Evolutionary conservation across 106 monocot species (phyloP), one percentile per base, ranked within the genome.

Genomic region (Posidonia australis): DNA sequence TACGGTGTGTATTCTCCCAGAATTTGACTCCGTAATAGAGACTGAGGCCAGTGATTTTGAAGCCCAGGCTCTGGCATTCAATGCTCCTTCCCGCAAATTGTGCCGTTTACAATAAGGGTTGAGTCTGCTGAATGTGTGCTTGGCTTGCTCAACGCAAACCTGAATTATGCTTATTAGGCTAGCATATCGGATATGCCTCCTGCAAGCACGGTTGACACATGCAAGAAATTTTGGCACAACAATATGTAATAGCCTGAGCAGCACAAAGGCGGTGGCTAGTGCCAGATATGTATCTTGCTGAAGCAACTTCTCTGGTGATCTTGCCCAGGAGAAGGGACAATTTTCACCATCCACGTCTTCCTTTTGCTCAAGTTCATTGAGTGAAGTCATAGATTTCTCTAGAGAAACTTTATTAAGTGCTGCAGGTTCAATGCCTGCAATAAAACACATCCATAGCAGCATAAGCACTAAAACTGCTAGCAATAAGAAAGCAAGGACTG

Each of bases 281-380:
- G 67, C 66, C 18, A 74, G 43, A 36, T 65, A 74, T 25, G 66
- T 67, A 47, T 74, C 74, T 41, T 74, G 66, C 46, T 65, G 66
- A 14, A 74, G 70, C 58, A 93, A 58, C 25, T 81, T 93, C 73
- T 93, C 93, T 6, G 93, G 89, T 10, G 93, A 93, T 25, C 77
- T 82, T n/a, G 89, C 93, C 89, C 85, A 93, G 30, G 86, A 81
- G 75, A 93, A 89, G 7, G 88, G 89, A 49, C 88, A 89, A 25
- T 77, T 83, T 36, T 93, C 89, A 22, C 58, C 79, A 28, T 81
- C 74, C 25, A 57, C 20, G 7, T 67, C 48, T 51, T 79, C 73
- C 10, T 59, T 64, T 32, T 47, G 58, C 31, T 73, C 64, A 29
- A 44, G 22, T 55, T 57, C 58, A 45, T 69, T 67, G 63, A 55